Percentiles rank a stretch among this genome's conserved stretches.
phyloP scores from a whole-genome alignment of 306 rosid species.

The Lagenaria siceraria region DNA sequence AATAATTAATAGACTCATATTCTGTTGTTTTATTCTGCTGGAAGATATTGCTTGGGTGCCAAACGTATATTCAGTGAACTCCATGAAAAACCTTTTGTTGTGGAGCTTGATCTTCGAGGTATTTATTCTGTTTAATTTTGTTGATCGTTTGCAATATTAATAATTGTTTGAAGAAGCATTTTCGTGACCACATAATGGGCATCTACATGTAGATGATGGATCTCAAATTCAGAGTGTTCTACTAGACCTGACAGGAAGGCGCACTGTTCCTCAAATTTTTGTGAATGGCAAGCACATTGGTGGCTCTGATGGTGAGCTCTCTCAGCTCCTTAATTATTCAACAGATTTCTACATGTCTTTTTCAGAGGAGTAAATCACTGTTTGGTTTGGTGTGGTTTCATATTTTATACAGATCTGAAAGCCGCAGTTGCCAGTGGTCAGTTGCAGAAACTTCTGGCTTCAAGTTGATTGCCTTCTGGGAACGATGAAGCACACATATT shows the following conservation, averaged over 20 bases:
- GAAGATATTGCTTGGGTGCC: slow-evolving; percentile 67
- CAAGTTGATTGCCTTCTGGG: slow-evolving; percentile 34
- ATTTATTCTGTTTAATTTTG: neutral
- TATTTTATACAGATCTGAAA: slow-evolving; percentile 41
- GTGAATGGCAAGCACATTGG: slow-evolving; percentile 87
- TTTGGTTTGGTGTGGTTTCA: neutral
- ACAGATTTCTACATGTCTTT: neutral
- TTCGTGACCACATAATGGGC: neutral
- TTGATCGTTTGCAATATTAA: neutral
- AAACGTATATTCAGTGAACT: slow-evolving; percentile 58
- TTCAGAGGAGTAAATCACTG: neutral
- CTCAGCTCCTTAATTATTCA: neutral
- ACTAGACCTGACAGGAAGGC: slow-evolving; percentile 61
- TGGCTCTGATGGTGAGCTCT: slow-evolving; percentile 75
- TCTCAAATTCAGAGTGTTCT: slow-evolving; percentile 56
- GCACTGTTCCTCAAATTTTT: slow-evolving; percentile 81
- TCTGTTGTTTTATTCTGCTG: neutral
- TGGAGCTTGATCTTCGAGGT: slow-evolving; percentile 92
- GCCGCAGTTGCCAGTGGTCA: slow-evolving; percentile 60
- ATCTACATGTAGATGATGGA: slow-evolving; percentile 54
- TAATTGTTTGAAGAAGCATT: neutral
- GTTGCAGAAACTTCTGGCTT: slow-evolving; percentile 57
- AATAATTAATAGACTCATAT: neutral
- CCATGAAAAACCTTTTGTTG: slow-evolving; percentile 56
- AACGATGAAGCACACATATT: neutral